These are phyloP conservation scores for Heterobasidion parviporum DNA, from an alignment of 1,284 basidiomycete genomes.

Conservation along the genomic window DNA sequence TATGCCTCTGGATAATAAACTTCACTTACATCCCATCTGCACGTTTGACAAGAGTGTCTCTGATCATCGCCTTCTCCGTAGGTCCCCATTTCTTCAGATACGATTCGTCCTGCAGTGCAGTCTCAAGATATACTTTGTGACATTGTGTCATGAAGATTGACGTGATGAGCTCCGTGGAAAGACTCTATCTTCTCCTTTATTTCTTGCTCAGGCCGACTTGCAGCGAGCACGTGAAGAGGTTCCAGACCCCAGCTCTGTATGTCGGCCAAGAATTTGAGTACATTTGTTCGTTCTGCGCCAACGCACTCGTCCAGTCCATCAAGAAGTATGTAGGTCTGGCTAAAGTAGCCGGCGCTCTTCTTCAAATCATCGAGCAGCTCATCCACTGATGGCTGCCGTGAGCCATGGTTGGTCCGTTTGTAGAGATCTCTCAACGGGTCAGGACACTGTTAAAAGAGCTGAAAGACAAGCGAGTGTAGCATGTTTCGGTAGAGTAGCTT, in stretches of 20 bases:
- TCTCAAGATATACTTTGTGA: neutral
- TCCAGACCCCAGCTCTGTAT: neutral
- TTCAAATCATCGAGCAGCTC: neutral
- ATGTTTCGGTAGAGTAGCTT: neutral
- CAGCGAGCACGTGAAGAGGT: neutral
- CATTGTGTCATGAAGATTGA: neutral
- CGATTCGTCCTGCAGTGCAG: neutral
- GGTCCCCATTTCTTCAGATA: neutral
- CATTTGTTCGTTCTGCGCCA: neutral
- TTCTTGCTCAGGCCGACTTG: conserved; percentile 1
- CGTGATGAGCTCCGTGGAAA: neutral
- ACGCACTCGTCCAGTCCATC: conserved; percentile 3
- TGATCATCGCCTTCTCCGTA: neutral
- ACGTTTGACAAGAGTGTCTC: neutral
- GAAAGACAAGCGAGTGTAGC: neutral
- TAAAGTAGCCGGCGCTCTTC: neutral
- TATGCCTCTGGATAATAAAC: too few relatives aligned
- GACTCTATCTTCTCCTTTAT: neutral
- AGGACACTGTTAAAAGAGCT: neutral
- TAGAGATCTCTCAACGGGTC: neutral
- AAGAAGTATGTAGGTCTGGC: neutral
- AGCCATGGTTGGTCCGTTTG: neutral
- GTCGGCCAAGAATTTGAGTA: neutral
- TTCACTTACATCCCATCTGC: neutral
- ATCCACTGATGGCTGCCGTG: neutral